phyloP scores from a whole-genome alignment of 805 yeast species.

The Saccharomycopsis lassenensis region DNA sequence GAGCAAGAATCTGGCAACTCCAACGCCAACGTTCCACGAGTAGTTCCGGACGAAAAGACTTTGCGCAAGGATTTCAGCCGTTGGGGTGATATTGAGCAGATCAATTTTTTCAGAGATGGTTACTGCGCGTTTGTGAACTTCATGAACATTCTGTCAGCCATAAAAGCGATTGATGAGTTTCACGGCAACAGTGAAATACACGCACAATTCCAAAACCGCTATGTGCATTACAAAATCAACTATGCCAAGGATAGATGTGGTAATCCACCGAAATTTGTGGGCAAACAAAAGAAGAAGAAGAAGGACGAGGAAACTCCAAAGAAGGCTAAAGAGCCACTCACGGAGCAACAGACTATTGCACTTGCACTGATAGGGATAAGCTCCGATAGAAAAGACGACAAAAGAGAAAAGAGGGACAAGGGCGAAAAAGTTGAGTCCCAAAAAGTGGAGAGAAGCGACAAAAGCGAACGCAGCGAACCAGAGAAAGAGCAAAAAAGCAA shows the following conservation, averaged over 20 bases:
- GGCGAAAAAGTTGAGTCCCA: conserved; percentile 3
- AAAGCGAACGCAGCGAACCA: no score
- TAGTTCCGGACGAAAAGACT: conserved; percentile 36
- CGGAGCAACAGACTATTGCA: conserved; percentile 16
- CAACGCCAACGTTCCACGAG: conserved; percentile 20
- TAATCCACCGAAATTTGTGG: conserved; percentile 44
- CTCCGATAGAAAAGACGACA: not conserved
- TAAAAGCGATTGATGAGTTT: conserved; percentile 50
- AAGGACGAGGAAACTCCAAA: not conserved
- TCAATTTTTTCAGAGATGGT: conserved; percentile 56
- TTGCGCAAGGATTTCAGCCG: conserved; percentile 48
- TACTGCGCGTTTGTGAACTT: conserved; percentile 72
- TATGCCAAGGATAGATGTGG: conserved; percentile 80
- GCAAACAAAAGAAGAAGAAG: conserved; percentile 19
- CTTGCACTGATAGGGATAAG: conserved; percentile 17
- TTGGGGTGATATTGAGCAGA: conserved; percentile 69
- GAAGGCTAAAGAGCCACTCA: conserved; percentile 6
- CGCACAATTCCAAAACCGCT: conserved; percentile 33
- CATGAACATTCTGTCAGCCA: conserved; percentile 50
- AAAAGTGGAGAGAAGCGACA: conserved; percentile 8
- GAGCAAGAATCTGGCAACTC: conserved; percentile 24
- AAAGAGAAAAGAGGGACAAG: conserved; percentile 6
- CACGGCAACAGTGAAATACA: conserved; percentile 29
- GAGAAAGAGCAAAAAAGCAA: no score
- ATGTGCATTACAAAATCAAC: conserved; percentile 44